A percentile compares a stretch with the other conserved stretches of the same genome.
Conservation (phyloP, 2,329 filamentous ascomycete species). For the Fusarium lyarnte region DNA sequence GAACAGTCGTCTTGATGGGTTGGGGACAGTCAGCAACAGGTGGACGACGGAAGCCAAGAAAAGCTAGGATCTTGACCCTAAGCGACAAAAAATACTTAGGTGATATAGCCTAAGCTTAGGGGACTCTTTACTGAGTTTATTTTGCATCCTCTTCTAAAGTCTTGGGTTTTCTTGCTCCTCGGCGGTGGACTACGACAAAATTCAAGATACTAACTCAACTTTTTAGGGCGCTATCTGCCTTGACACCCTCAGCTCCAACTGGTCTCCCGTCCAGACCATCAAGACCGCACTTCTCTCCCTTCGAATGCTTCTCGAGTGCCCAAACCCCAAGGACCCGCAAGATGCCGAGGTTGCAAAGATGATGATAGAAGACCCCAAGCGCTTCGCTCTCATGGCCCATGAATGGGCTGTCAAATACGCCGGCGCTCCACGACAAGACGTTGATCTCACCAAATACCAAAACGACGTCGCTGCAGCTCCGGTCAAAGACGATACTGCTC, state of each 20-base stretch:
- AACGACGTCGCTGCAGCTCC: constrained; percentile 58
- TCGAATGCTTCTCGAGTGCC: constrained; percentile 90
- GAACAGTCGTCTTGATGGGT: not conserved
- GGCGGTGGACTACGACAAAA: not conserved
- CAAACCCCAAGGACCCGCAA: constrained; percentile 96
- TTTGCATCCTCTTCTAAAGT: too few relatives aligned
- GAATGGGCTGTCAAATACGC: constrained; percentile 92
- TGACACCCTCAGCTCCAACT: constrained; percentile 87
- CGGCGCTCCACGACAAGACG: constrained; percentile 68
- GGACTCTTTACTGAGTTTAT: too few relatives aligned
- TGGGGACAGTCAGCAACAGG: not conserved
- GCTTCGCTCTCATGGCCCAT: constrained; percentile 83
- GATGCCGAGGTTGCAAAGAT: constrained; percentile 95
- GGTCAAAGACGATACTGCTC: constrained; percentile 28
- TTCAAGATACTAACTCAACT: constrained; percentile 15
- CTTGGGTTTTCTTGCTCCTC: too few relatives aligned
- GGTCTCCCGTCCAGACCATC: constrained; percentile 96
- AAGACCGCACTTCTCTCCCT: constrained; percentile 94
- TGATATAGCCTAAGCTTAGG: too few relatives aligned
- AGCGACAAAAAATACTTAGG: too few relatives aligned
- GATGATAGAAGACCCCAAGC: constrained; percentile 80
- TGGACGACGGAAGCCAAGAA: too few relatives aligned
- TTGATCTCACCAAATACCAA: constrained; percentile 55
- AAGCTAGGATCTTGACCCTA: too few relatives aligned
- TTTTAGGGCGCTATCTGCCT: constrained; percentile 94